Evolutionary conservation across 2,329 filamentous ascomycete species (phyloP), one percentile per base, ranked within the genome.

Genomic region (Lecanicillium sp.): DNA sequence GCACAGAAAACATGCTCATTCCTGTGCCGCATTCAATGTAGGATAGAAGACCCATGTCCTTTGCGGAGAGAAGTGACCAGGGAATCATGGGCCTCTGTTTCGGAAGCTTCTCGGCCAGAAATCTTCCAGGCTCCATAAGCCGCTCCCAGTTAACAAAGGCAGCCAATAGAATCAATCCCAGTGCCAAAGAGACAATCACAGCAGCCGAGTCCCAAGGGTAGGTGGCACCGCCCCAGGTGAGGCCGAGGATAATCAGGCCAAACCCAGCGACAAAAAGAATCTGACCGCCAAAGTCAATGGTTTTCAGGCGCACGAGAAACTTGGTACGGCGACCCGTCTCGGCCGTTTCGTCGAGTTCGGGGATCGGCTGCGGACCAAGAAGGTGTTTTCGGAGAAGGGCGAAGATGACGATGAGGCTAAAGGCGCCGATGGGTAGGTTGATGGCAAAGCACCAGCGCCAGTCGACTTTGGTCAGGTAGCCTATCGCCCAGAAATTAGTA

Each of bases 371-470:
- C 2, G 76, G 70, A 0, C 75, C 74, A 1, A 84, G 68, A 6
- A 86, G 70, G 36, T 83, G 75, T 24, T 75, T 72, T 17, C 79
- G 71, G 26, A 85, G 69, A 27, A 84, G 55, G 46, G 82, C 62
- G 55, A 77, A 77, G 42, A 78, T 69, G 33, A 79, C 50, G n/a
- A 75, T 40, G 29, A 83, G 67, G 5, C 73, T 75, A 17, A 75
- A 55, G 3, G 71, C 65, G 2, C 67, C 72, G 35, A 83, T 69
- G 14, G 79, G 79, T n/a, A 82, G 67, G 51, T 78, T 79, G 46
- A 85, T 73, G 30, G 74, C 79, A 59, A 86, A 86, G 57, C 79
- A 82, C 73, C 83, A 86, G 42, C 81, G 67, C 82, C 83, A 86
- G 53, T 71, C 74, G 4, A 70, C 63, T 29, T 69, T 64, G 17